These are phyloP conservation scores for Yarrowia sp. DNA, from an alignment of 805 yeast genomes.

Conservation along the genomic window DNA sequence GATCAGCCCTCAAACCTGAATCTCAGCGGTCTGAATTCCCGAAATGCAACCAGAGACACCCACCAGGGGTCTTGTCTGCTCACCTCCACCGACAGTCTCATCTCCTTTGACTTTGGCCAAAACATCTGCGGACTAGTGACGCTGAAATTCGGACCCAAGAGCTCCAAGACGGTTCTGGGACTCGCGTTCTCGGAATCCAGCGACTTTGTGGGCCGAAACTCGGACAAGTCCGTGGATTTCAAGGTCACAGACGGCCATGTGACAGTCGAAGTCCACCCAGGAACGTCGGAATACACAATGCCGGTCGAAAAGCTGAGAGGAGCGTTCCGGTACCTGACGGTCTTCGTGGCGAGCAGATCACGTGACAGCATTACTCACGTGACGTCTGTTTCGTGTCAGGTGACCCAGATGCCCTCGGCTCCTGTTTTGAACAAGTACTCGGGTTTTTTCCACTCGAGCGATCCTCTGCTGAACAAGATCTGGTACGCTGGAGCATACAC, in stretches of 20 bases:
- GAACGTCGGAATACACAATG: background rate
- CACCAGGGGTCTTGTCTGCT: background rate
- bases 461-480: background rate
- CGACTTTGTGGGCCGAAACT: background rate
- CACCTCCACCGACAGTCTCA: background rate
- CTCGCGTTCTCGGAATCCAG: slow-evolving; percentile 1
- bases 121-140: slow-evolving; percentile 4
- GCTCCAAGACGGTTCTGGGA: background rate
- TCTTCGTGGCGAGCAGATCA: background rate
- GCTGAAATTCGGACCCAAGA: background rate
- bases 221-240: slow-evolving; percentile 17
- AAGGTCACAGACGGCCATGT: background rate
- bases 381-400: background rate
- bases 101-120: background rate
- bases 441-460: background rate
- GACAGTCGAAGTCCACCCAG: background rate
- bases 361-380: background rate
- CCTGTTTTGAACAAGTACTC: background rate
- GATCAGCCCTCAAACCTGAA: background rate
- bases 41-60: background rate
- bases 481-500: slow-evolving; percentile 23
- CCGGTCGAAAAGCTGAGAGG: background rate
- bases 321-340: background rate
- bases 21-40: background rate
- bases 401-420: slow-evolving; percentile 1